A percentile compares a stretch with the other conserved stretches of the same genome.
Conservation (phyloP, 148 eudicot genomes). For the Dianthus caryophyllus region DNA sequence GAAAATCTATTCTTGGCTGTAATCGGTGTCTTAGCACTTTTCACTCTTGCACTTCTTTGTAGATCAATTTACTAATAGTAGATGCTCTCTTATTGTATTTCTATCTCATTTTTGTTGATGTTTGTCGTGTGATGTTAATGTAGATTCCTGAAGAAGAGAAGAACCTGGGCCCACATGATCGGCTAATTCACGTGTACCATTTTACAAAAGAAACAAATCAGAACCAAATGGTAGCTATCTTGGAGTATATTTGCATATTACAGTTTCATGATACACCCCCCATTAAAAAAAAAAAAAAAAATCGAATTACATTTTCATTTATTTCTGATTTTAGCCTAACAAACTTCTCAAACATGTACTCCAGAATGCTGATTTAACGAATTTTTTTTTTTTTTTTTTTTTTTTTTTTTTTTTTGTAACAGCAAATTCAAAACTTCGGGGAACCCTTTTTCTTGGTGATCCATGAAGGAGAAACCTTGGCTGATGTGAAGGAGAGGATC, state of each 20-base stretch:
- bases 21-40: not conserved
- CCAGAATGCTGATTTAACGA: no score
- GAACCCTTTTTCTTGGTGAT: conserved; percentile 88
- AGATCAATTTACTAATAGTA: not conserved
- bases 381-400: no score
- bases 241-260: not conserved
- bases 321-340: not conserved
- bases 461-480: conserved; percentile 79
- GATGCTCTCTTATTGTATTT: not conserved
- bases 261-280: not conserved
- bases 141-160: conserved; percentile 95
- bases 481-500: conserved; percentile 66
- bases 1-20: not conserved
- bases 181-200: conserved; percentile 82
- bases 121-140: conserved; percentile 3
- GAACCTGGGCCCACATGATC: conserved; percentile 71
- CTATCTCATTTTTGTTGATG: not conserved
- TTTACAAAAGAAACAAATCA: conserved; percentile 72
- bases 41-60: not conserved
- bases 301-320: not conserved
- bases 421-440: conserved; percentile 86
- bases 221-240: conserved; percentile 55
- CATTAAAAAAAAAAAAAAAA: not conserved
- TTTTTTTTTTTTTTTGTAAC: conserved; percentile 10
- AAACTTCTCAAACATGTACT: no score